Evolutionary conservation across 495 filamentous ascomycete species (phyloP), one percentile per base, ranked within the genome.

Genomic region (Schizothecium vesticola): DNA sequence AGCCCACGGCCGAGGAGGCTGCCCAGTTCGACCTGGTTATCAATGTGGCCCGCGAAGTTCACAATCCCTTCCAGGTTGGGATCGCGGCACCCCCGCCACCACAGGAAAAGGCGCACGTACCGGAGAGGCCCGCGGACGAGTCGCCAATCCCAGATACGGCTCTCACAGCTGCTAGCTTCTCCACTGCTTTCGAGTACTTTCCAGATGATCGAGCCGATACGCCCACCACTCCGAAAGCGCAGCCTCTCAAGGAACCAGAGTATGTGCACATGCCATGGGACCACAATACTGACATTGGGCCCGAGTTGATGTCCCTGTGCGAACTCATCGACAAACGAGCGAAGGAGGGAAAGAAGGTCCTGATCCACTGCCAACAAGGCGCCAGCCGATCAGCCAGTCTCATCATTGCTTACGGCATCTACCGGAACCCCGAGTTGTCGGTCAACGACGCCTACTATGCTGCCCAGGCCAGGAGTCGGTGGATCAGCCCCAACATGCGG

Each of bases 401-500:
- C 72, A 92, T 99, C 63, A 96, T 98, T 61, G 95, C 96, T 23
- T 99, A 98, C 75, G 94, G 94, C 25, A 82, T 99, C 63, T 98
- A 93, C 79, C 95, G 93, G 76, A 92, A 97, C 71, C 92, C 91
- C 8, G 84, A 89, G 23, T 76, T 96, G 70, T 92, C 87, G 68
- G 95, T 98, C 65, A 96, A 97, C 75, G 91, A 96, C 61, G 93
- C 94, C 65, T 99, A 99, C 74, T 87, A 93, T 75, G 85, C 89
- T 5, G 96, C 97, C 23, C 97, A 99, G 78, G 84, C 84, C 57
- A 90, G 91, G 74, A 97, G 94, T 75, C 88, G 86, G 70, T 99
- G 95, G 95, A 96, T 99, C 64, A 94, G 93, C 16, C 95, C 95
- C 1, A 99, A 99, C 75, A 99, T 99, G 95, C 93, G 91, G 70